A percentile compares a stretch with the other conserved stretches of the same genome.
phyloP scores from a whole-genome alignment of 257 asterid species.

The Ocimum tenuiflorum region DNA sequence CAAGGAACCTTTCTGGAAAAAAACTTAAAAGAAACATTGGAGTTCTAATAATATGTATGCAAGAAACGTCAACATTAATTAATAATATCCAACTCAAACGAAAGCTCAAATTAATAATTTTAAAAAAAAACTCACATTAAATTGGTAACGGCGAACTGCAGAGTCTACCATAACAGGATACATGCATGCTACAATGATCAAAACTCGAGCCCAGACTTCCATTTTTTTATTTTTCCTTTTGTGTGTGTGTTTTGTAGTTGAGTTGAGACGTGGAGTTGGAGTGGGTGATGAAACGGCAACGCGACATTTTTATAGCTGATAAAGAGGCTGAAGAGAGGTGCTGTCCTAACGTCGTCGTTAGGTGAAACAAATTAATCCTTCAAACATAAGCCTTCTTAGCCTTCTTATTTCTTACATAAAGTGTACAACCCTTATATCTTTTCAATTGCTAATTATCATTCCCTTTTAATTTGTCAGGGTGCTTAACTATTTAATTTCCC shows the following conservation, averaged over 20 bases:
- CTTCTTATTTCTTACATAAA: constrained; percentile 25
- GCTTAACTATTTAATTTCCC: background rate
- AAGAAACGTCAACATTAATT: background rate
- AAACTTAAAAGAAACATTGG: no score
- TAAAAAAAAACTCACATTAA: constrained; percentile 54
- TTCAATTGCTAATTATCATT: background rate
- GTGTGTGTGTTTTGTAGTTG: background rate
- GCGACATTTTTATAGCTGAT: constrained; percentile 44
- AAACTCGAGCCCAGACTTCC: constrained; percentile 35
- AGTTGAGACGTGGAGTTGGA: constrained; percentile 32
- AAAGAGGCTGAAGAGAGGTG: constrained; percentile 27
- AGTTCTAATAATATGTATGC: background rate
- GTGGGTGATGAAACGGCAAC: constrained; percentile 33
- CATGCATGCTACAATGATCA: constrained; percentile 38
- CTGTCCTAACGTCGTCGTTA: constrained; percentile 59
- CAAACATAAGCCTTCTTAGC: constrained; percentile 23
- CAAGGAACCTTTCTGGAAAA: no score
- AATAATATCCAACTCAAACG: no score
- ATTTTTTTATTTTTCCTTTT: constrained; percentile 12
- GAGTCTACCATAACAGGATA: constrained; percentile 39
- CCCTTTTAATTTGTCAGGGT: background rate
- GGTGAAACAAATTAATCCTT: constrained; percentile 52
- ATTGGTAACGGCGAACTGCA: constrained; percentile 68
- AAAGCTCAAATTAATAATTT: no score
- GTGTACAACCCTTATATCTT: background rate